phyloP scores from a whole-genome alignment of 2,329 filamentous ascomycete genomes.

The Ramularia collo-cygni region DNA sequence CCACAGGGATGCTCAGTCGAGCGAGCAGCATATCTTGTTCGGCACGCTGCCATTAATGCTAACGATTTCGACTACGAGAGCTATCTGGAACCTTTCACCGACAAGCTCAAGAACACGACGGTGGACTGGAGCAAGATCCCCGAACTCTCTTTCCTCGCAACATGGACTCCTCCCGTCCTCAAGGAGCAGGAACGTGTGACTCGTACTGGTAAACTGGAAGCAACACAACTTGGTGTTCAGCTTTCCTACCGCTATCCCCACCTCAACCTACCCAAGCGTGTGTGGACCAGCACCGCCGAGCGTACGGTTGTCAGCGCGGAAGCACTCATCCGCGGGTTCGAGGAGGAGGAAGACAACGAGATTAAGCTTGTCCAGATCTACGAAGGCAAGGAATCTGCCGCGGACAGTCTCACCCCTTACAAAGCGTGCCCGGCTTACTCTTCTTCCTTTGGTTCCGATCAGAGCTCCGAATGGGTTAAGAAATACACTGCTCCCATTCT shows the following conservation, averaged over 20 bases:
- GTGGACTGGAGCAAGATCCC: constrained; percentile 53
- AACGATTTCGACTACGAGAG: constrained; percentile 48
- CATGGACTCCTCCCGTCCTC: constrained; percentile 50
- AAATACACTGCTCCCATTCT: constrained; percentile 56
- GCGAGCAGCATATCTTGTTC: constrained; percentile 43
- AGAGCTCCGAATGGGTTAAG: constrained; percentile 35
- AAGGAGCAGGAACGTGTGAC: constrained; percentile 54
- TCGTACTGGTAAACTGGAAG: constrained; percentile 54
- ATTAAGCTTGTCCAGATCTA: constrained; percentile 51
- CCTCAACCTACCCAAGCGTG: constrained; percentile 46
- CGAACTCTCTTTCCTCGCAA: constrained; percentile 49
- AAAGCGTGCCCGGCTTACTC: constrained; percentile 59
- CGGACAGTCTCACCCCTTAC: constrained; percentile 58
- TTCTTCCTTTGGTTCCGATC: constrained; percentile 49
- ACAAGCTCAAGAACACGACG: constrained; percentile 54
- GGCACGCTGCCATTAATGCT: constrained; percentile 47
- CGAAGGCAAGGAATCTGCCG: constrained; percentile 52
- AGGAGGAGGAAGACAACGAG: constrained; percentile 43
- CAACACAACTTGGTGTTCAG: constrained; percentile 52
- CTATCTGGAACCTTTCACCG: constrained; percentile 45
- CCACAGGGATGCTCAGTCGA: constrained; percentile 48
- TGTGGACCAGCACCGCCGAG: constrained; percentile 59
- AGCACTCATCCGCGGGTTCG: constrained; percentile 52
- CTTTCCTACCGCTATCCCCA: constrained; percentile 53
- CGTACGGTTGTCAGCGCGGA: constrained; percentile 53